Conservation (phyloP, 106 monocot species). For the Dioscorea alata region DNA sequence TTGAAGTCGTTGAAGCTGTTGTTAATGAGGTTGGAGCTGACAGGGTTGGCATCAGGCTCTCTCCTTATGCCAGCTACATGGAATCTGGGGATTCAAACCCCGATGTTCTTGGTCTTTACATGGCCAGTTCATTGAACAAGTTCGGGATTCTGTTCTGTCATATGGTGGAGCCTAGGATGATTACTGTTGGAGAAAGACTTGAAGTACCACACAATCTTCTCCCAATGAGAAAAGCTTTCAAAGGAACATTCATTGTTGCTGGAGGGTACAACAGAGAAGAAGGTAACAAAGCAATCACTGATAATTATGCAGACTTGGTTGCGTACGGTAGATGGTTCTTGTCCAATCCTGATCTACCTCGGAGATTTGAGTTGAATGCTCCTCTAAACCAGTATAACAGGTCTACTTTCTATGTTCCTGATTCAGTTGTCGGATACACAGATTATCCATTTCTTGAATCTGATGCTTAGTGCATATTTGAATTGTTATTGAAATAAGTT, state of each 20-base stretch:
- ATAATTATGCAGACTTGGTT: constrained; percentile 30
- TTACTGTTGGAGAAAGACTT: constrained; percentile 1
- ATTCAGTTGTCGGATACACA: constrained; percentile 35
- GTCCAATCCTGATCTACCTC: constrained; percentile 38
- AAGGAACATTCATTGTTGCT: constrained; percentile 25
- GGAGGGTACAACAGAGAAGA: constrained; percentile 43
- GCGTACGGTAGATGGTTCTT: constrained; percentile 31
- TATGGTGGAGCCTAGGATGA: constrained; percentile 30
- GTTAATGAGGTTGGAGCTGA: constrained; percentile 42
- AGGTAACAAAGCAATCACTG: constrained; percentile 24
- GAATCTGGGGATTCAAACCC: constrained; percentile 44
- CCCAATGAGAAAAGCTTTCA: constrained; percentile 35
- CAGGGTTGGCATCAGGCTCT: constrained; percentile 55
- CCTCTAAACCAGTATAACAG: constrained; percentile 36
- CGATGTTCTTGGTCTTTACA: constrained; percentile 27
- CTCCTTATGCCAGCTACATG: constrained; percentile 36
- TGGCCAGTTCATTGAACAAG: constrained; percentile 26
- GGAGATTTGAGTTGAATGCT: constrained; percentile 32
- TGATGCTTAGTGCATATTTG: not conserved
- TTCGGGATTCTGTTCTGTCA: constrained; percentile 25
- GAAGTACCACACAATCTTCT: constrained; percentile 14
- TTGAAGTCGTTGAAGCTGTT: constrained; percentile 50
- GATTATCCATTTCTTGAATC: constrained; percentile 41
- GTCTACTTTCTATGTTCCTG: constrained; percentile 25
- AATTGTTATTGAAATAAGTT: too few relatives aligned